Evolutionary conservation across 148 eudicot genomes (phyloP), one percentile per base, ranked within the genome.

Genomic region (Persicaria maculosa): DNA sequence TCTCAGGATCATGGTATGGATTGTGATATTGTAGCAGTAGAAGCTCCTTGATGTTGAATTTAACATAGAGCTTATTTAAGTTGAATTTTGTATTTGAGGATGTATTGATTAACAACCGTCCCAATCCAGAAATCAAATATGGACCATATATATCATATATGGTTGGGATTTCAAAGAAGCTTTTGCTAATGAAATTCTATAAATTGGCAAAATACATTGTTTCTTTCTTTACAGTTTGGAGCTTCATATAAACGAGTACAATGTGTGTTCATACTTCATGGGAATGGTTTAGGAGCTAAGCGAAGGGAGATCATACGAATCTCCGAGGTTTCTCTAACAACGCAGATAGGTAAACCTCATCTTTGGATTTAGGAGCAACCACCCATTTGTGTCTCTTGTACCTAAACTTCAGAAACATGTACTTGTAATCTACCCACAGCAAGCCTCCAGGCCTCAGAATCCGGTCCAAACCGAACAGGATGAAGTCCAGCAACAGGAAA

Each of bases 151-250:
- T n/a, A n/a, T n/a, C n/a, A n/a, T n/a, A n/a, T n/a, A 92, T 80
- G 97, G 92, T 52, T 92, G 97, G 81, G 94, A 94, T 80, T 85
- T 86, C 77, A 85, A 85, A 80, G 89, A 88, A 80, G 97, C 97
- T 64, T 68, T 70, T 14, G 7, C 45, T 6, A 47, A 45, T 45
- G 10, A 70, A 70, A 20, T 70, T 46, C 45, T 7, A 70, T 70
- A 22, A n/a, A 44, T 70, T 70, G 50, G 15, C 20, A 72, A 4
- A 1, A 14, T 64, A 64, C 17, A 10, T 64, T 40, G n/a, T 31
- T 64, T 64, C 69, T 64, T 64, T n/a, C 17, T 40, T 36, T 36
- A 64, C 15, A 7, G 15, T n/a, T 61, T 8, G 19, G 67, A n/a
- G n/a, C n/a, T n/a, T n/a, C n/a, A n/a, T n/a, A 61, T 9, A 10